phyloP scores from a whole-genome alignment of 2,329 filamentous ascomycete genomes.

The Leptosphaerulina australis region DNA sequence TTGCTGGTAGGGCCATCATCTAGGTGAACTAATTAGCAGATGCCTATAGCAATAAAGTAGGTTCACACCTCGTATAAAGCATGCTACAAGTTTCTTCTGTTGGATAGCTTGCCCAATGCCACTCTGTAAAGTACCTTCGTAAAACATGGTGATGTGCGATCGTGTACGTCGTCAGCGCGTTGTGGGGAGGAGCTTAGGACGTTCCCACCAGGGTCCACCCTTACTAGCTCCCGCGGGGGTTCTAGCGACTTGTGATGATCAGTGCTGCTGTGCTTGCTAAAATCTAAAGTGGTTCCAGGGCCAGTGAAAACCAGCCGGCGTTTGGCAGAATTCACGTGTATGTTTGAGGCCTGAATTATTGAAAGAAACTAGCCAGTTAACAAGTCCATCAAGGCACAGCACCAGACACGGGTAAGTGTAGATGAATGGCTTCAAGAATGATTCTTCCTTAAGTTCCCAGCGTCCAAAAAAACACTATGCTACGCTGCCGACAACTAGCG shows the following conservation, averaged over 20 bases:
- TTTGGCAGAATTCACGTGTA: too few relatives aligned
- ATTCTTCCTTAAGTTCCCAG: slow-evolving; percentile 4
- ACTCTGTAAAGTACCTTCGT: slow-evolving; percentile 76
- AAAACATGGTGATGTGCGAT: slow-evolving; percentile 69
- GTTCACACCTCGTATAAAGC: slow-evolving; percentile 75
- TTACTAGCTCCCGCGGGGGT: slow-evolving; percentile 5
- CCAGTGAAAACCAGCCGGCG: too few relatives aligned
- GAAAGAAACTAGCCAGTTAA: neutral
- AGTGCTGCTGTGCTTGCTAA: neutral
- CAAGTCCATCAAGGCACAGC: neutral
- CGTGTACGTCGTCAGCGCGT: slow-evolving; percentile 10
- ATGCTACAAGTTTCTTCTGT: slow-evolving; percentile 78
- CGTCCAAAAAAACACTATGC: slow-evolving; percentile 57
- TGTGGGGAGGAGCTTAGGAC: slow-evolving; percentile 12
- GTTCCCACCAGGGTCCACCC: slow-evolving; percentile 6
- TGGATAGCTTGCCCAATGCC: slow-evolving; percentile 78
- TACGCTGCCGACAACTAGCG: slow-evolving; percentile 82
- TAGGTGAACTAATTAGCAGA: slow-evolving; percentile 43
- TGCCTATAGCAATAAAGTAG: neutral
- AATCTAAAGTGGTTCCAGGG: neutral
- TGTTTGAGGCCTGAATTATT: neutral
- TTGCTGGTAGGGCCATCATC: slow-evolving; percentile 73
- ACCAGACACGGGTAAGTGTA: neutral
- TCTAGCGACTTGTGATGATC: slow-evolving; percentile 3
- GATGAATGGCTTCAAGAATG: neutral